Percentiles rank a stretch among this genome's conserved stretches.
Conservation (phyloP, 1,284 basidiomycete species). For the Pseudomicrostroma phylloplanum region DNA sequence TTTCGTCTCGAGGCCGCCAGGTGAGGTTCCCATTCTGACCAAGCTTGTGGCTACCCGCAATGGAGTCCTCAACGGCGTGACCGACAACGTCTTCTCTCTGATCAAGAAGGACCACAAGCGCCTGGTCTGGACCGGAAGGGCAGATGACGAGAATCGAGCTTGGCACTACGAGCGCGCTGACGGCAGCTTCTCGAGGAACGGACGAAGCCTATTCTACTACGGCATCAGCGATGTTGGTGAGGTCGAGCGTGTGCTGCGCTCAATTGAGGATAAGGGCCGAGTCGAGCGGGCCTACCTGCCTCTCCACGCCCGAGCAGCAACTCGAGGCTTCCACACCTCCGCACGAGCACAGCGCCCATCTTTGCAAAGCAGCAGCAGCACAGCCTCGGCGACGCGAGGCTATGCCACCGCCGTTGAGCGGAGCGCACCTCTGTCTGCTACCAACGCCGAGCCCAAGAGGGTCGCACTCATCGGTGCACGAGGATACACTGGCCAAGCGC, state of each 20-base stretch:
- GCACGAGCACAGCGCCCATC: conserved; percentile 49
- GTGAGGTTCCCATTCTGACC: conserved; percentile 82
- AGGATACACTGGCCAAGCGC: conserved; percentile 87
- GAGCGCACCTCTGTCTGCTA: conserved; percentile 53
- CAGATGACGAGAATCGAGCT: conserved; percentile 86
- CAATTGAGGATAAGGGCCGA: conserved; percentile 82
- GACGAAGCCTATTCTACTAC: conserved; percentile 91
- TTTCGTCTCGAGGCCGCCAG: conserved; percentile 83
- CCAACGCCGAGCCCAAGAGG: conserved; percentile 67
- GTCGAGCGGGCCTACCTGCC: conserved; percentile 84
- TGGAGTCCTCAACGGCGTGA: conserved; percentile 85
- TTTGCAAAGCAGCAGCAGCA: conserved; percentile 57
- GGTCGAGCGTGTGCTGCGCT: conserved; percentile 64
- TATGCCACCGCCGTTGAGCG: conserved; percentile 55
- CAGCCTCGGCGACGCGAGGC: conserved; percentile 22
- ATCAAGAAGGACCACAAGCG: conserved; percentile 90
- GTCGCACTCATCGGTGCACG: conserved; percentile 93
- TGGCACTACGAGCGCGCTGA: conserved; percentile 99
- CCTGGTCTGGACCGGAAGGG: conserved; percentile 92
- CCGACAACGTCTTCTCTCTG: conserved; percentile 93
- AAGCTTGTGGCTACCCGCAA: conserved; percentile 82
- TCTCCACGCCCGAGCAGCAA: conserved; percentile 62
- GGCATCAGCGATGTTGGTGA: conserved; percentile 86
- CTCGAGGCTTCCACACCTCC: conserved; percentile 44
- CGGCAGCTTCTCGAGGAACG: conserved; percentile 90